A percentile compares a stretch with the other conserved stretches of the same genome.
Conservation (phyloP, 2,329 filamentous ascomycete genomes). For the Coniochaeta ligniaria region DNA sequence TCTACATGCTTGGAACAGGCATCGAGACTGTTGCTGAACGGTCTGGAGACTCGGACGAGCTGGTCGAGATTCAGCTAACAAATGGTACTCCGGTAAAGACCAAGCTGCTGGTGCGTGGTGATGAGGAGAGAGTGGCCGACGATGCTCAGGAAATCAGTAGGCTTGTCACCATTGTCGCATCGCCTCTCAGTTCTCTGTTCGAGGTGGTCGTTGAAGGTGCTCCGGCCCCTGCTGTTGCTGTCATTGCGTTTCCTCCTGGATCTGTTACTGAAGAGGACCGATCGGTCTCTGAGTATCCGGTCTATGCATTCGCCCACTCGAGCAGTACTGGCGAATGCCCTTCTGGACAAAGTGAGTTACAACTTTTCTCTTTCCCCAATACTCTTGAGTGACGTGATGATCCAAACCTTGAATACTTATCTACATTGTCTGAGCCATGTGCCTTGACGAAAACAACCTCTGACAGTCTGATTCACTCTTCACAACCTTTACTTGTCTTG, state of each 20-base stretch:
- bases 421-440: slow-evolving; percentile 97
- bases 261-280: slow-evolving; percentile 29
- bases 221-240: slow-evolving; percentile 65
- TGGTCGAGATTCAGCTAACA: slow-evolving; percentile 30
- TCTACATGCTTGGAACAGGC: slow-evolving; percentile 78
- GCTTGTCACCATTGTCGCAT: slow-evolving; percentile 63
- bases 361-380: slow-evolving; percentile 8
- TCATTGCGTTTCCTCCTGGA: slow-evolving; percentile 57
- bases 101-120: slow-evolving; percentile 40
- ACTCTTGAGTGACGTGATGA: slow-evolving; percentile 69
- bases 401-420: slow-evolving; percentile 86
- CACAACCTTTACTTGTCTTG: slow-evolving; percentile 2
- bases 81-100: slow-evolving; percentile 52
- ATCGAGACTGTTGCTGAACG: slow-evolving; percentile 33
- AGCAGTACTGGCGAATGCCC: slow-evolving; percentile 93
- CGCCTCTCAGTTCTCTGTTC: slow-evolving; percentile 60
- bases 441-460: slow-evolving; percentile 79
- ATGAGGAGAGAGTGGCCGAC: slow-evolving; percentile 19
- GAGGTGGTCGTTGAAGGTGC: slow-evolving; percentile 65
- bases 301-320: slow-evolving; percentile 67
- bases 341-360: slow-evolving; percentile 74
- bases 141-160: slow-evolving; percentile 37
- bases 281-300: slow-evolving; percentile 32
- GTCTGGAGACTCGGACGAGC: neutral
- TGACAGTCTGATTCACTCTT: slow-evolving; percentile 73